Conservation (phyloP, 2,329 filamentous ascomycete genomes). For the Bipolaris gigantea region DNA sequence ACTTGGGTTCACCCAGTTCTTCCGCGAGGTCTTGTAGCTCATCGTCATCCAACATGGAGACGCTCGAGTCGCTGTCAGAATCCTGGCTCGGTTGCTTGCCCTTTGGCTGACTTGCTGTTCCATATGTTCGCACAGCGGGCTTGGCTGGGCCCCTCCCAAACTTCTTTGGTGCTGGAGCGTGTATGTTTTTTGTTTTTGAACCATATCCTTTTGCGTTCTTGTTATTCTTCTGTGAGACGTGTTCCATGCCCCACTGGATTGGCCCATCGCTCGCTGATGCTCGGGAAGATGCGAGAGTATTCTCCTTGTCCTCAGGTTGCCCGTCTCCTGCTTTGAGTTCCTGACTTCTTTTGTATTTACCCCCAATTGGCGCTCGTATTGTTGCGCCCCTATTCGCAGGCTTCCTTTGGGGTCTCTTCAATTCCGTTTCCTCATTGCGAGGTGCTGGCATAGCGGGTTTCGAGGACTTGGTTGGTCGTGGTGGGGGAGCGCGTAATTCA, state of each 20-base stretch:
- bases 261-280: not conserved
- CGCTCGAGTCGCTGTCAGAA: constrained; percentile 3
- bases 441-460: constrained; percentile 1
- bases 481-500: constrained; percentile 12
- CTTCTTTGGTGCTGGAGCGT: constrained; percentile 10
- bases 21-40: constrained; percentile 4
- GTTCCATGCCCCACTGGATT: constrained; percentile 15
- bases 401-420: constrained; percentile 11
- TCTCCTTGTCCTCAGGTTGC: constrained; percentile 21
- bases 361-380: constrained; percentile 12
- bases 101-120: not conserved
- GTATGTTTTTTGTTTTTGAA: constrained; percentile 16
- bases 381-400: not conserved
- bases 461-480: constrained; percentile 8
- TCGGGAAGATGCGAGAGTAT: constrained; percentile 12
- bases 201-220: constrained; percentile 3
- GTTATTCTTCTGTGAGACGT: constrained; percentile 13
- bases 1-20: not conserved
- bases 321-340: constrained; percentile 13
- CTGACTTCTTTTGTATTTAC: constrained; percentile 12
- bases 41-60: constrained; percentile 6
- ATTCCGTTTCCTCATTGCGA: not conserved
- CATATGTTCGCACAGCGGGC: not conserved
- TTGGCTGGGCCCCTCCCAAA: constrained; percentile 3
- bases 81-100: not conserved